A percentile compares a stretch with the other conserved stretches of the same genome.
These are phyloP conservation scores for Aureobasidium mangrovei DNA, from an alignment of 2,329 filamentous ascomycete species.

Conservation along the genomic window DNA sequence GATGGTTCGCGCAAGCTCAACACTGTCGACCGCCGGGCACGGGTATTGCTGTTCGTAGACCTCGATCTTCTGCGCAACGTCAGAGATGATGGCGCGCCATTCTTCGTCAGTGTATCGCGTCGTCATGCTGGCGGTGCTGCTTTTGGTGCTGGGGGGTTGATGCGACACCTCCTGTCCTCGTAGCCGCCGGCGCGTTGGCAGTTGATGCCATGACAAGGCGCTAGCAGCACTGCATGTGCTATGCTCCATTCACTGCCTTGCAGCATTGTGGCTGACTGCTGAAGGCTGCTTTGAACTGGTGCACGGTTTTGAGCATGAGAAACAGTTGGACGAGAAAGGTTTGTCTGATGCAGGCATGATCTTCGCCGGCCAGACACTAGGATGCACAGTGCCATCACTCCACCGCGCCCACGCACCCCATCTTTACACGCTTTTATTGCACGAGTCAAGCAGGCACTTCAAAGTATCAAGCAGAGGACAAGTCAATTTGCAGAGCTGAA, in stretches of 20 bases:
- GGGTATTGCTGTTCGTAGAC: slow-evolving; percentile 2
- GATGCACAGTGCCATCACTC: slow-evolving; percentile 1
- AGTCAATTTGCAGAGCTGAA: slow-evolving; percentile 14
- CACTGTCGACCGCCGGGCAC: slow-evolving; percentile 13
- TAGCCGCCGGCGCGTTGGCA: not conserved
- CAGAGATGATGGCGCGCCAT: slow-evolving; percentile 35
- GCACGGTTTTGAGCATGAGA: not conserved
- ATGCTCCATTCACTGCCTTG: not conserved
- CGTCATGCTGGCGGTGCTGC: slow-evolving; percentile 24
- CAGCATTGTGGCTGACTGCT: not conserved
- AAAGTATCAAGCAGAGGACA: slow-evolving; percentile 2
- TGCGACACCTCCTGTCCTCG: not conserved
- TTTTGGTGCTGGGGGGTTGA: not conserved
- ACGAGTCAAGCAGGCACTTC: not conserved
- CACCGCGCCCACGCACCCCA: not conserved
- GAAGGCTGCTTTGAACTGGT: not conserved
- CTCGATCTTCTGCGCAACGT: slow-evolving; percentile 23
- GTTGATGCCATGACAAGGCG: not conserved
- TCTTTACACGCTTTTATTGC: not conserved
- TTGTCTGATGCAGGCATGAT: not conserved
- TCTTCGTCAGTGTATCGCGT: slow-evolving; percentile 38
- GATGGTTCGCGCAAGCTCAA: slow-evolving; percentile 27
- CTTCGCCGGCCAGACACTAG: not conserved
- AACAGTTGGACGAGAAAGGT: not conserved
- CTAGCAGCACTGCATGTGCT: slow-evolving; percentile 9